A percentile compares a stretch with the other conserved stretches of the same genome.
Evolutionary conservation across 1,284 basidiomycete genomes (phyloP).

Genomic region (Malassezia slooffiae): DNA sequence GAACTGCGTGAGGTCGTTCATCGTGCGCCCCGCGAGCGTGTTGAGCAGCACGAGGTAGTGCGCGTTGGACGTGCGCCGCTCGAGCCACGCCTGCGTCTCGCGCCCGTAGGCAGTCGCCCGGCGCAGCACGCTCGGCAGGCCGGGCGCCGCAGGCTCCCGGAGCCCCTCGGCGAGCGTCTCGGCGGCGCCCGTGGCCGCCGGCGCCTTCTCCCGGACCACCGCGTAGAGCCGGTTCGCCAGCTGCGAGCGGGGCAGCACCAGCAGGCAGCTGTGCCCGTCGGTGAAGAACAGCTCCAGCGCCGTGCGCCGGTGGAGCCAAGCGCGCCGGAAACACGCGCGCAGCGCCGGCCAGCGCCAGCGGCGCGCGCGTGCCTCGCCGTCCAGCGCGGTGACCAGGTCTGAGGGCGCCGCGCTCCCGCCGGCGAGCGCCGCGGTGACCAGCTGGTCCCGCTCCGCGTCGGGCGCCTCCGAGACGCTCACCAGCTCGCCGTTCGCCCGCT

Average conservation of each 20-base stretch:
- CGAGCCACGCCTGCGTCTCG: constrained; percentile 39
- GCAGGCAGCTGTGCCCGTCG: constrained; percentile 43
- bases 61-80: constrained; percentile 41
- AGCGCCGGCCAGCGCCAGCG: constrained; percentile 33
- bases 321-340: constrained; percentile 19
- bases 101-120: constrained; percentile 21
- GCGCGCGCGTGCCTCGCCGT: constrained; percentile 21
- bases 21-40: constrained; percentile 41
- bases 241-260: constrained; percentile 32
- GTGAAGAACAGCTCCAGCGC: constrained; percentile 44
- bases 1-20: constrained; percentile 74
- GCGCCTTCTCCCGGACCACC: constrained; percentile 24
- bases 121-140: constrained; percentile 22
- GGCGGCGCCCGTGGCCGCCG: constrained; percentile 25
- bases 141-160: constrained; percentile 17
- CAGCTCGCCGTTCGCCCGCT: constrained; percentile 73
- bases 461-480: constrained; percentile 79
- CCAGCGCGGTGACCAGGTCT: constrained; percentile 46
- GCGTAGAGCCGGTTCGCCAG: constrained; percentile 23
- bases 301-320: constrained; percentile 37
- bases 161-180: constrained; percentile 23
- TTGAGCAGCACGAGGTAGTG: constrained; percentile 46
- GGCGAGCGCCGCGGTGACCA: constrained; percentile 60
- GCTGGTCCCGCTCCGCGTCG: constrained; percentile 53
- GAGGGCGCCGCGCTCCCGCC: constrained; percentile 42